phyloP scores from a whole-genome alignment of 192 early-diverging fungal genomes.

The Dissophora globulifera region DNA sequence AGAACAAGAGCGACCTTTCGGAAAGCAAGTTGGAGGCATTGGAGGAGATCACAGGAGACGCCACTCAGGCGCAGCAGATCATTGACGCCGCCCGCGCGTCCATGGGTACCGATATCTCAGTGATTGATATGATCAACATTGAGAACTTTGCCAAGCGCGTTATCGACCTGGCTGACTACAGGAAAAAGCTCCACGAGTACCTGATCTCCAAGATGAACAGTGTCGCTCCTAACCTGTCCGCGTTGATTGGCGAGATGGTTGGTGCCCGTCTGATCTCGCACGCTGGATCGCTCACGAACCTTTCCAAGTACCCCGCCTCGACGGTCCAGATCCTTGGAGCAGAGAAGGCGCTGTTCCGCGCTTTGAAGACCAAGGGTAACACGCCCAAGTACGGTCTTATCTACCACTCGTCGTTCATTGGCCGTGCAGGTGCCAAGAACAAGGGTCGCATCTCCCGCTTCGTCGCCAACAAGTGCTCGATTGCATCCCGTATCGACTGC shows the following conservation, averaged over 20 bases:
- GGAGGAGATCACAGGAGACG: conserved; percentile 85
- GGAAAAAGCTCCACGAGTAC: conserved; percentile 91
- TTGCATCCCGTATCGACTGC: conserved; percentile 97
- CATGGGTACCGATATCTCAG: conserved; percentile 98
- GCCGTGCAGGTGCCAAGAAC: conserved; percentile 95
- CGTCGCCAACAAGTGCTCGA: conserved; percentile 97
- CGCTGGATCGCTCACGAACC: conserved; percentile 94
- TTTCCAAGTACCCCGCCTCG: conserved; percentile 96
- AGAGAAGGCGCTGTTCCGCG: conserved; percentile 98
- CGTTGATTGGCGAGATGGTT: conserved; percentile 94
- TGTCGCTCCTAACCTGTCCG: conserved; percentile 96
- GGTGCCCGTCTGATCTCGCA: conserved; percentile 96
- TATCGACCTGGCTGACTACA: conserved; percentile 92
- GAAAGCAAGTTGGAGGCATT: conserved; percentile 81
- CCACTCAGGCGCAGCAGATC: conserved; percentile 84
- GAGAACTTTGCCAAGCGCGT: conserved; percentile 93
- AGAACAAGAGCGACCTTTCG: conserved; percentile 90
- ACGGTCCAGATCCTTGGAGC: conserved; percentile 98
- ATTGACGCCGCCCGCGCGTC: conserved; percentile 93
- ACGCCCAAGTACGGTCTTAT: conserved; percentile 98
- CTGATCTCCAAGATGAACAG: conserved; percentile 94
- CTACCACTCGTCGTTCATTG: conserved; percentile 98
- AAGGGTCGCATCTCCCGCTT: conserved; percentile 98
- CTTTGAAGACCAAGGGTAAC: conserved; percentile 95
- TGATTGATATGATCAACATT: conserved; percentile 96